Conservation (phyloP, 495 filamentous ascomycete species). For the Penicillium desertorum region DNA sequence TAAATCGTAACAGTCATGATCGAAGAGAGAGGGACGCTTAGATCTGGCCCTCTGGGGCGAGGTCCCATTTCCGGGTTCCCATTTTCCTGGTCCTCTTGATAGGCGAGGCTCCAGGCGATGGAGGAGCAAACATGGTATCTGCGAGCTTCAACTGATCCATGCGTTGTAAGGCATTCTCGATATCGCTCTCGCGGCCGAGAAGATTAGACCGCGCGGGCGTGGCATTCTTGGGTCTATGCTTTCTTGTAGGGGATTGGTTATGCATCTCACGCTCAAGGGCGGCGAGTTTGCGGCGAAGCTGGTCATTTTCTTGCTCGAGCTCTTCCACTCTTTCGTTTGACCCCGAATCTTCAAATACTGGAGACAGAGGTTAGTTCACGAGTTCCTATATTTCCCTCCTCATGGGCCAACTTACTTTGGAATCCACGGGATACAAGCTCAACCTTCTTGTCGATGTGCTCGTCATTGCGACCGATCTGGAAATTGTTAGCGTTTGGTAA, state of each 20-base stretch:
- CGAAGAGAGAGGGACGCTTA: slow-evolving; percentile 14
- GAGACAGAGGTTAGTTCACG: slow-evolving; percentile 15
- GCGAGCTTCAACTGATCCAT: slow-evolving; percentile 47
- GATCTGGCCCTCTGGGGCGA: slow-evolving; percentile 54
- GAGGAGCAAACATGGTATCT: slow-evolving; percentile 40
- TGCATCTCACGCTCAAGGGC: slow-evolving; percentile 49
- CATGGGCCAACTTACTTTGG: slow-evolving; percentile 41
- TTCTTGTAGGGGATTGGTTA: slow-evolving; percentile 48
- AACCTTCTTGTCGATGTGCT: slow-evolving; percentile 86
- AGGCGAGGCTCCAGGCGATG: slow-evolving; percentile 30
- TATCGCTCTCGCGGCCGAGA: slow-evolving; percentile 42
- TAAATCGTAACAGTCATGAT: slow-evolving; percentile 28
- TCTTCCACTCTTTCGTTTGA: slow-evolving; percentile 38
- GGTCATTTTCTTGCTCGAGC: slow-evolving; percentile 50
- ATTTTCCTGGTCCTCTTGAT: slow-evolving; percentile 54
- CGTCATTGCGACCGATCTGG: slow-evolving; percentile 60
- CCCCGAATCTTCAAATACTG: slow-evolving; percentile 52
- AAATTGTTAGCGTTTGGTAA: slow-evolving; percentile 19
- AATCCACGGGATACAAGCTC: slow-evolving; percentile 78
- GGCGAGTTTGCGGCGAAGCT: slow-evolving; percentile 44
- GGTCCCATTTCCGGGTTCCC: slow-evolving; percentile 55
- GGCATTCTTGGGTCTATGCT: slow-evolving; percentile 34
- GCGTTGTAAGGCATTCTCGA: slow-evolving; percentile 44
- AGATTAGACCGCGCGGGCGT: slow-evolving; percentile 29
- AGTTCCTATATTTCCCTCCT: not conserved